Percentiles rank a stretch among this genome's conserved stretches.
Evolutionary conservation across 2,329 filamentous ascomycete species (phyloP).

Genomic region (Aureobasidium melanogenum): DNA sequence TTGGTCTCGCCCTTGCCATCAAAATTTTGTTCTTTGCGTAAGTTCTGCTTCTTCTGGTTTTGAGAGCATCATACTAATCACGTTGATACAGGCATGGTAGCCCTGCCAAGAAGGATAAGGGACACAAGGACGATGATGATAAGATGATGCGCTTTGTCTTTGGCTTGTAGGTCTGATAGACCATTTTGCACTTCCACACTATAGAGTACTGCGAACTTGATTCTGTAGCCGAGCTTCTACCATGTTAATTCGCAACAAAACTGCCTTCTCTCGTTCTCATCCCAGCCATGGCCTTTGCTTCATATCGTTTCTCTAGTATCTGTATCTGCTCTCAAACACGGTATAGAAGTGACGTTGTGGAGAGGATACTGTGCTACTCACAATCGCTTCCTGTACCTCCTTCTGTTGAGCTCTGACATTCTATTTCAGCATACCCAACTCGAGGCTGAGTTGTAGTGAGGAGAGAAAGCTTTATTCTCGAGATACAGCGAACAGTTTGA

Average conservation of each 20-base stretch:
- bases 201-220: background rate
- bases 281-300: too few species aligned
- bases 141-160: constrained; percentile 7
- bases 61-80: background rate
- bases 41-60: background rate
- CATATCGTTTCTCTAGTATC: too few species aligned
- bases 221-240: background rate
- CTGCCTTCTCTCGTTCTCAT: background rate
- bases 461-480: too few species aligned
- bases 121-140: background rate
- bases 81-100: background rate
- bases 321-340: too few species aligned
- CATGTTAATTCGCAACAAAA: background rate
- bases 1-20: constrained; percentile 84
- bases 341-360: too few species aligned
- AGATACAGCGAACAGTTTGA: too few species aligned
- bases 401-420: too few species aligned
- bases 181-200: background rate
- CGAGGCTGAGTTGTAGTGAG: too few species aligned
- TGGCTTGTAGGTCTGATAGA: background rate
- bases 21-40: constrained; percentile 93
- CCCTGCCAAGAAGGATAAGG: constrained; percentile 10
- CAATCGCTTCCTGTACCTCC: too few species aligned
- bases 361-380: too few species aligned
- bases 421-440: too few species aligned